phyloP scores from a whole-genome alignment of 352 stramenopile genomes.

The Globisporangium splendens region DNA sequence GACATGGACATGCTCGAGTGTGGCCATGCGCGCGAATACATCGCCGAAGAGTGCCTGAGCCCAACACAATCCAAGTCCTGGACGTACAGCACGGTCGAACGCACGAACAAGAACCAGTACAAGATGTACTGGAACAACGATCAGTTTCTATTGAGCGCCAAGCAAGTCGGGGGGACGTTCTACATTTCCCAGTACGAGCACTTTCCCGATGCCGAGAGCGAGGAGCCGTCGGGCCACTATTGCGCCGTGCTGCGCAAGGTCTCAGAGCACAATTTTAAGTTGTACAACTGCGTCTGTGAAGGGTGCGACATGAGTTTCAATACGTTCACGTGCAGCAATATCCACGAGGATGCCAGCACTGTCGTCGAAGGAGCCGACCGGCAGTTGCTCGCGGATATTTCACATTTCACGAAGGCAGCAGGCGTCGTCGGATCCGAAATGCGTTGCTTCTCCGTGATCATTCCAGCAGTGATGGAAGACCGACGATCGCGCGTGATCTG shows the following conservation, averaged over 20 bases:
- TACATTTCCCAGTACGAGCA: slow-evolving; percentile 91
- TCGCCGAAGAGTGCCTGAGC: slow-evolving; percentile 80
- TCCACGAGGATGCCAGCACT: slow-evolving; percentile 39
- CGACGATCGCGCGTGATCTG: slow-evolving; percentile 76
- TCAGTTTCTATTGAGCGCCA: slow-evolving; percentile 79
- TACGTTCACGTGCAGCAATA: slow-evolving; percentile 83
- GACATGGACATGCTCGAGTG: slow-evolving; percentile 87
- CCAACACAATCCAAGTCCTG: slow-evolving; percentile 73
- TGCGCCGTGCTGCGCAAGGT: slow-evolving; percentile 74
- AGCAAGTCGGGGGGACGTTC: slow-evolving; percentile 77
- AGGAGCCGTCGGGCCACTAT: slow-evolving; percentile 64
- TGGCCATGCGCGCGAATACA: slow-evolving; percentile 74
- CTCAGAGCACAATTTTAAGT: slow-evolving; percentile 80
- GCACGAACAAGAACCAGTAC: slow-evolving; percentile 84
- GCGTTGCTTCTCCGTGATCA: slow-evolving; percentile 75
- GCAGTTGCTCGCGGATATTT: slow-evolving; percentile 82
- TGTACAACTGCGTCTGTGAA: slow-evolving; percentile 86
- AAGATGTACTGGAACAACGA: slow-evolving; percentile 88
- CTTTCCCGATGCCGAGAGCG: slow-evolving; percentile 61
- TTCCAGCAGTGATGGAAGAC: slow-evolving; percentile 82
- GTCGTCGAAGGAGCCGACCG: slow-evolving; percentile 55
- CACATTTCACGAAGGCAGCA: slow-evolving; percentile 78
- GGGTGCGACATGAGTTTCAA: slow-evolving; percentile 82
- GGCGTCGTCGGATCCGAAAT: slow-evolving; percentile 75
- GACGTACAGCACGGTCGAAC: slow-evolving; percentile 78